A percentile compares a stretch with the other conserved stretches of the same genome.
Evolutionary conservation across 305 asterid genomes (phyloP).

Genomic region (Fraxinus velutina): DNA sequence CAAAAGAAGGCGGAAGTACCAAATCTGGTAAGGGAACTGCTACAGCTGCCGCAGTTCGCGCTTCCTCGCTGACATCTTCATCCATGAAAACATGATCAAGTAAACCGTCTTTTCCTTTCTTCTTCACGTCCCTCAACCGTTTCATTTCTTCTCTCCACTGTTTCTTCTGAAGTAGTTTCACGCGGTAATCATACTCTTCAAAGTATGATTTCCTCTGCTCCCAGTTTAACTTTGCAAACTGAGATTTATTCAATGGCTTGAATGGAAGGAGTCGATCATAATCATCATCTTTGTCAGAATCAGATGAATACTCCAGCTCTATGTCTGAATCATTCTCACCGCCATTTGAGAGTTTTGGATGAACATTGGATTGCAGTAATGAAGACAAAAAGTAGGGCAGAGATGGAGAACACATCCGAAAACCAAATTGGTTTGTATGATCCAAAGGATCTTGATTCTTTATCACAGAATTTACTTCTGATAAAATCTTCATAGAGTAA

Average conservation of each 20-base stretch:
- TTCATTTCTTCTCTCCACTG: slow-evolving; percentile 32
- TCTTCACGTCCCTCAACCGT: slow-evolving; percentile 26
- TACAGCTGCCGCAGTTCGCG: slow-evolving; percentile 14
- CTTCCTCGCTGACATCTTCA: slow-evolving; percentile 23
- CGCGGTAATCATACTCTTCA: slow-evolving; percentile 33
- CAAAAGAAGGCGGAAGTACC: slow-evolving; percentile 36
- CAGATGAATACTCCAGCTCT: slow-evolving; percentile 30
- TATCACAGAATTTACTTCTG: slow-evolving; percentile 40
- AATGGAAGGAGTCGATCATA: slow-evolving; percentile 32
- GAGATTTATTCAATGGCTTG: slow-evolving; percentile 30
- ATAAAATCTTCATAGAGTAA: slow-evolving; percentile 58
- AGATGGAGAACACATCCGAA: slow-evolving; percentile 22
- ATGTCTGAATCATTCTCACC: slow-evolving; percentile 30
- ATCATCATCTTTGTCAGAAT: slow-evolving; percentile 27
- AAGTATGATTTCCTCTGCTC: slow-evolving; percentile 31
- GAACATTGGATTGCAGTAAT: slow-evolving; percentile 38
- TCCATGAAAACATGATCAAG: slow-evolving; percentile 17
- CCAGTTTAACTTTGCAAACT: slow-evolving; percentile 27
- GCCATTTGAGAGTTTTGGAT: slow-evolving; percentile 28
- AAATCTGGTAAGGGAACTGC: slow-evolving; percentile 34
- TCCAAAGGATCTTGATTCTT: slow-evolving; percentile 18
- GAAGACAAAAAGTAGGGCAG: slow-evolving; percentile 33
- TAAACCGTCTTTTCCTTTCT: slow-evolving; percentile 11
- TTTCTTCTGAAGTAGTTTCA: slow-evolving; percentile 31
- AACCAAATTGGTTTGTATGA: slow-evolving; percentile 28